Percentiles rank a stretch among this genome's conserved stretches.
Evolutionary conservation across 108 stramenopile genomes (phyloP).

Genomic region (Schizochytrium sp.): DNA sequence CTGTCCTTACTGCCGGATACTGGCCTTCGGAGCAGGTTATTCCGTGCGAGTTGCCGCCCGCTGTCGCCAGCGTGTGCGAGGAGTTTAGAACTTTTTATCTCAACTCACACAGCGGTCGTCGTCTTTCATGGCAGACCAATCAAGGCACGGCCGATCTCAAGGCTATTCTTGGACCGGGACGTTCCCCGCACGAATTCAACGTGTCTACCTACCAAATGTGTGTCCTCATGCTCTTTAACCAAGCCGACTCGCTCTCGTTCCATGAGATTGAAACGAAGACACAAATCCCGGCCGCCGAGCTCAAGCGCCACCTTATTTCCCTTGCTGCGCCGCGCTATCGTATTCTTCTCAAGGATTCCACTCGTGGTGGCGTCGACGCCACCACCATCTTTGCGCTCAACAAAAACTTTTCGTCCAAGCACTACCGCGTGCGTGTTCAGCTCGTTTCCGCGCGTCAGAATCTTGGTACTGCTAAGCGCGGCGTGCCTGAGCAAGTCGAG

Average conservation of each 20-base stretch:
- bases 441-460: slow-evolving; percentile 57
- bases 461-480: slow-evolving; percentile 22
- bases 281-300: slow-evolving; percentile 74
- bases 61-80: slow-evolving; percentile 64
- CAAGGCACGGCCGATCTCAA: slow-evolving; percentile 76
- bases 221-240: slow-evolving; percentile 88
- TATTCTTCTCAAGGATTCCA: slow-evolving; percentile 78
- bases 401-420: slow-evolving; percentile 69
- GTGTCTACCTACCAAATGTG: slow-evolving; percentile 97
- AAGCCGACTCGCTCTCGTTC: slow-evolving; percentile 57
- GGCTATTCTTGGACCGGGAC: slow-evolving; percentile 26
- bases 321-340: slow-evolving; percentile 88
- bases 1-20: slow-evolving; percentile 86
- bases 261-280: slow-evolving; percentile 67
- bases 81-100: slow-evolving; percentile 80
- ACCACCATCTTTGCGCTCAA: slow-evolving; percentile 82
- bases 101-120: slow-evolving; percentile 77
- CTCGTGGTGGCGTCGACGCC: slow-evolving; percentile 68
- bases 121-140: slow-evolving; percentile 86
- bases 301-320: slow-evolving; percentile 83
- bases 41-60: slow-evolving; percentile 69
- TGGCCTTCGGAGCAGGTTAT: slow-evolving; percentile 81
- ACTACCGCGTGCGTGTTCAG: slow-evolving; percentile 76
- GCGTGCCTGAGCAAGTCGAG: slow-evolving; percentile 20
- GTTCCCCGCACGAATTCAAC: slow-evolving; percentile 75